Evolutionary conservation across 768 basidiomycete species (phyloP).

Genomic region (Suillus fuscotomentosus): DNA sequence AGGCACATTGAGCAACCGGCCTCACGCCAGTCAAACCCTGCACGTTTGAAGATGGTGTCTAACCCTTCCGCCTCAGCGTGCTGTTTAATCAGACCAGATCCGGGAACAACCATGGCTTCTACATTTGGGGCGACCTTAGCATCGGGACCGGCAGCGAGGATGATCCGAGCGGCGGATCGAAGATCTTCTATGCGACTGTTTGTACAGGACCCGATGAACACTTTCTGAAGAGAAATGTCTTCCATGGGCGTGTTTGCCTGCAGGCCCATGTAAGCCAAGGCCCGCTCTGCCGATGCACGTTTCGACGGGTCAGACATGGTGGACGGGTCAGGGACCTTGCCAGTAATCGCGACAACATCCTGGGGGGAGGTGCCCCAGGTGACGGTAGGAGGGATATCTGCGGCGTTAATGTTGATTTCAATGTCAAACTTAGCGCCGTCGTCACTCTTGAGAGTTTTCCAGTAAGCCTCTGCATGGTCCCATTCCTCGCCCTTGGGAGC

Average conservation of each 20-base stretch:
- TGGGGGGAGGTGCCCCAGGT: conserved; percentile 95
- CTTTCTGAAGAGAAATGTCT: conserved; percentile 79
- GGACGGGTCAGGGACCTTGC: conserved; percentile 74
- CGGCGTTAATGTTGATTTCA: conserved; percentile 75
- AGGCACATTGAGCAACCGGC: conserved; percentile 96
- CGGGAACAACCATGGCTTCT: conserved; percentile 89
- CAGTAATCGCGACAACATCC: conserved; percentile 82
- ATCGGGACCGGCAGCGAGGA: conserved; percentile 69
- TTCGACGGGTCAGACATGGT: conserved; percentile 62
- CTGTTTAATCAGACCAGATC: conserved; percentile 86
- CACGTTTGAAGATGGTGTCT: conserved; percentile 82
- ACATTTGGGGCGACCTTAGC: conserved; percentile 74
- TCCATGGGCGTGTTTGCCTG: conserved; percentile 75
- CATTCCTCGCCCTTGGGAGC: conserved; percentile 83
- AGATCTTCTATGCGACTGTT: conserved; percentile 94
- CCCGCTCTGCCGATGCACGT: conserved; percentile 68
- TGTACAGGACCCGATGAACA: conserved; percentile 94
- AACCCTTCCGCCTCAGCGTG: conserved; percentile 90
- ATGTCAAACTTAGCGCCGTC: conserved; percentile 83
- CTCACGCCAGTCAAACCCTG: conserved; percentile 94
- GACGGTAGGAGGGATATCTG: conserved; percentile 86
- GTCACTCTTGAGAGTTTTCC: conserved; percentile 78
- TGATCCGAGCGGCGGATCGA: conserved; percentile 78
- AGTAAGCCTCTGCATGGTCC: conserved; percentile 84
- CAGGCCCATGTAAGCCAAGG: conserved; percentile 87